These are phyloP conservation scores for Malus hybrid DNA, from an alignment of 331 rosid genomes.

Conservation along the genomic window DNA sequence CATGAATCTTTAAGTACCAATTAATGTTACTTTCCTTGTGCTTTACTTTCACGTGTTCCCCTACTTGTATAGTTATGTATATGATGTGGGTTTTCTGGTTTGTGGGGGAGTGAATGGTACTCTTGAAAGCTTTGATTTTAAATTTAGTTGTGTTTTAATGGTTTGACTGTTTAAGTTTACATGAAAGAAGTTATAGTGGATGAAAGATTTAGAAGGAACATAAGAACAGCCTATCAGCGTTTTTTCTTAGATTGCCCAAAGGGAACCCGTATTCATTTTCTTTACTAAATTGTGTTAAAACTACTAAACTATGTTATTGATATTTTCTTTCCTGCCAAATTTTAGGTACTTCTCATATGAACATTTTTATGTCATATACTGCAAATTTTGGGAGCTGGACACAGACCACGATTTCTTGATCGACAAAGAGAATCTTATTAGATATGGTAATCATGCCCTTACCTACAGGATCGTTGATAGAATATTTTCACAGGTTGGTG, in stretches of 20 bases:
- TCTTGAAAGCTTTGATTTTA: not conserved
- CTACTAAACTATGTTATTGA: not conserved
- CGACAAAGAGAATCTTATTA: slow-evolving; percentile 87
- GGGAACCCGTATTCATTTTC: not conserved
- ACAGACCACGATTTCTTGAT: slow-evolving; percentile 86
- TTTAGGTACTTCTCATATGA: slow-evolving; percentile 86
- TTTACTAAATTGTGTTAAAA: not conserved
- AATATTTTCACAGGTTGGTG: slow-evolving; percentile 82
- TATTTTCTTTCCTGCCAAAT: not conserved
- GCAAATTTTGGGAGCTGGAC: slow-evolving; percentile 99
- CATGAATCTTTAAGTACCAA: not conserved
- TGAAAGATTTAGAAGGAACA: not conserved
- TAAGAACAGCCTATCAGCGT: not conserved
- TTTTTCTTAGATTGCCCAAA: not conserved
- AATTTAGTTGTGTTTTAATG: not conserved
- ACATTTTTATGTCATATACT: slow-evolving; percentile 89
- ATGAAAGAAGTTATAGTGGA: not conserved
- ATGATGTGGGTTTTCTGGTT: not conserved
- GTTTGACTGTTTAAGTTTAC: not conserved
- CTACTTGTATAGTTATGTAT: not conserved
- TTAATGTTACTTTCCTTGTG: not conserved
- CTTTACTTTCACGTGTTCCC: not conserved
- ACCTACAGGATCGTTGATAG: slow-evolving; percentile 90
- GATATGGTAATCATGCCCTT: slow-evolving; percentile 93
- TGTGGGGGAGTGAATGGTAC: not conserved